phyloP scores from a whole-genome alignment of 371 early-diverging fungal species.

The Haplosporangium sp. region DNA sequence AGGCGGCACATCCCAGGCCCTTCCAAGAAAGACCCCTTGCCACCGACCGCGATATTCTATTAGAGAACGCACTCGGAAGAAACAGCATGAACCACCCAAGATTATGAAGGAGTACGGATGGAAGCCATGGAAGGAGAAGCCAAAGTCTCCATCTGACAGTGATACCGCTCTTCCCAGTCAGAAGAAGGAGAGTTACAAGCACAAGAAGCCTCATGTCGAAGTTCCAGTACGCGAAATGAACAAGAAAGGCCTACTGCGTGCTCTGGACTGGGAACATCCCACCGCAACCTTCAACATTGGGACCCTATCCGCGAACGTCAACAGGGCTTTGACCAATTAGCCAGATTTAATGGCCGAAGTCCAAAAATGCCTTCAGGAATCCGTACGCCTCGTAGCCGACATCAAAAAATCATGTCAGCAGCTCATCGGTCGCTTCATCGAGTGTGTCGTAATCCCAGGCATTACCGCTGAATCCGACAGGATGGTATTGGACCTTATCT shows the following conservation, averaged over 20 bases:
- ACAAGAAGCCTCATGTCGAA: too few relatives aligned
- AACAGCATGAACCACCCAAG: too few relatives aligned
- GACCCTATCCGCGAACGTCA: constrained; percentile 10
- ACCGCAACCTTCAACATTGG: constrained; percentile 10
- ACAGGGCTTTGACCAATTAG: not conserved
- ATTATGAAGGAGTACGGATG: too few relatives aligned
- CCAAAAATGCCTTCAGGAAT: not conserved
- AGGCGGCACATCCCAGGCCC: too few relatives aligned
- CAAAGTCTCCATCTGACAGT: too few relatives aligned
- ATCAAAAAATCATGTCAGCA: constrained; percentile 1
- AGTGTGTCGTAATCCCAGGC: not conserved
- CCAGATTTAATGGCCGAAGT: not conserved
- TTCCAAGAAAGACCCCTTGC: too few relatives aligned
- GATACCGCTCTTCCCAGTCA: too few relatives aligned
- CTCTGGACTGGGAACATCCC: constrained; percentile 19
- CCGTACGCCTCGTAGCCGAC: not conserved
- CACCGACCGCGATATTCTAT: too few relatives aligned
- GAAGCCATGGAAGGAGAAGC: too few relatives aligned
- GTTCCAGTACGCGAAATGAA: too few relatives aligned
- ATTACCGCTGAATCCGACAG: not conserved
- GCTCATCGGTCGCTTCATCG: constrained; percentile 8
- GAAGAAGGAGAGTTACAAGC: too few relatives aligned
- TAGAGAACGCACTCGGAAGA: too few relatives aligned
- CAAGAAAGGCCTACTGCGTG: not conserved
- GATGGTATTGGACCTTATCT: not conserved